Conservation (phyloP, 768 basidiomycete genomes). For the Botryobasidium botryosum region DNA sequence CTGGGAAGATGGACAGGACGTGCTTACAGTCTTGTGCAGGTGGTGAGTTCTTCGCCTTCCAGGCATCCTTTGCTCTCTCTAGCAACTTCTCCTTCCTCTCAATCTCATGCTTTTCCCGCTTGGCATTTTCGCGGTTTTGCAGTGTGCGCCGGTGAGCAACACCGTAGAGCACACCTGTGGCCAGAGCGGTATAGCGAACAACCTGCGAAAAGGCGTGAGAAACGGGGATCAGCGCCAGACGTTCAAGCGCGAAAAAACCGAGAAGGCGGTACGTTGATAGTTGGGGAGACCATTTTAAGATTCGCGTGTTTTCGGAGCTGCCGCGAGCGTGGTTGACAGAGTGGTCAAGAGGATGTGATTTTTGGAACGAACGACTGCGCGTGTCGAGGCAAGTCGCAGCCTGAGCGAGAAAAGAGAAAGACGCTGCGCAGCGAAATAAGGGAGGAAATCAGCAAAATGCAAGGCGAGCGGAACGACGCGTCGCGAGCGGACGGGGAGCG, state of each 20-base stretch:
- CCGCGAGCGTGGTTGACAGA: no score
- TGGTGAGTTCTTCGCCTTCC: constrained; percentile 43
- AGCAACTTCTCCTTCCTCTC: constrained; percentile 64
- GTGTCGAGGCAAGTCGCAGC: no score
- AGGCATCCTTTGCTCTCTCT: constrained; percentile 77
- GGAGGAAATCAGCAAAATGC: no score
- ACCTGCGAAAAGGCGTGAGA: constrained; percentile 35
- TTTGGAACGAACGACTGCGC: no score
- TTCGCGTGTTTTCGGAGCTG: no score
- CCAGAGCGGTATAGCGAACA: constrained; percentile 82
- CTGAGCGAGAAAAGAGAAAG: no score
- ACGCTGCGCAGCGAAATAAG: no score
- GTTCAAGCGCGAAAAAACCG: not conserved
- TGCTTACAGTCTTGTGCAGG: constrained; percentile 18
- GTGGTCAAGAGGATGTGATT: no score
- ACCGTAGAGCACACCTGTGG: constrained; percentile 78
- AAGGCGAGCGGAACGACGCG: no score
- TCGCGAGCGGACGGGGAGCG: no score
- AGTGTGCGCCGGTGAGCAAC: constrained; percentile 83
- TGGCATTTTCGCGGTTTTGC: constrained; percentile 61
- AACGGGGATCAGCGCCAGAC: not conserved
- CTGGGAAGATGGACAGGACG: not conserved
- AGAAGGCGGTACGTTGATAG: not conserved
- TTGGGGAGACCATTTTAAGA: not conserved
- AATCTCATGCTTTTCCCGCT: constrained; percentile 54